phyloP scores from a whole-genome alignment of 257 asterid species.

The Eustoma russellianum region DNA sequence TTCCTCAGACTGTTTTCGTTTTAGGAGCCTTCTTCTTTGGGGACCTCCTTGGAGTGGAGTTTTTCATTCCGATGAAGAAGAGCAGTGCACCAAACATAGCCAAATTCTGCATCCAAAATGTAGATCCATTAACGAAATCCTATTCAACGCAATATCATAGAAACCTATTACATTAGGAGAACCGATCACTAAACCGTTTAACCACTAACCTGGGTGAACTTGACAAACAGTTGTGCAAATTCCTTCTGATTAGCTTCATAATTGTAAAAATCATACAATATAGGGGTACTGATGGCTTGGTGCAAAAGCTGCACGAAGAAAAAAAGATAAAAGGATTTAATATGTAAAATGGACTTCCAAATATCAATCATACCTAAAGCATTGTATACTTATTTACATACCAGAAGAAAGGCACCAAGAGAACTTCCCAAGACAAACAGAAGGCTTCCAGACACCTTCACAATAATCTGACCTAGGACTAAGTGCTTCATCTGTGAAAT shows the following conservation, averaged over 20 bases:
- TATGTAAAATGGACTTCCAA: not conserved
- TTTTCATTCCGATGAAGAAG: conserved; percentile 88
- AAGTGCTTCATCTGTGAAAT: conserved; percentile 58
- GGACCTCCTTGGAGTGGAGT: conserved; percentile 68
- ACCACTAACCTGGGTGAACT: conserved; percentile 67
- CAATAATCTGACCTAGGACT: conserved; percentile 57
- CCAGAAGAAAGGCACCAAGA: conserved; percentile 81
- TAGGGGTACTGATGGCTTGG: conserved; percentile 62
- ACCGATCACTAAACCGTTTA: not conserved
- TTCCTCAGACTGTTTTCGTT: conserved; percentile 36
- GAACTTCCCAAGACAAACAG: conserved; percentile 75
- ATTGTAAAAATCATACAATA: conserved; percentile 90
- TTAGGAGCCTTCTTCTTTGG: conserved; percentile 66
- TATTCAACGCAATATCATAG: not conserved
- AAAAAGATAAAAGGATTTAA: not conserved
- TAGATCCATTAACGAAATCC: not conserved
- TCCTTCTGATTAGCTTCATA: conserved; percentile 77
- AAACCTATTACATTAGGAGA: not conserved
- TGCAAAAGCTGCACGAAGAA: conserved; percentile 48
- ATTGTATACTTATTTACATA: conserved; percentile 11
- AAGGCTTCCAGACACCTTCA: conserved; percentile 78
- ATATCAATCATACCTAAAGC: conserved; percentile 6
- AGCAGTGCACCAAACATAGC: conserved; percentile 77
- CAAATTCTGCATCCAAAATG: conserved; percentile 41
- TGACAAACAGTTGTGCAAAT: conserved; percentile 50